Base-by-base conservation (phyloP, 306 rosid species). In the Oxytropis ochrocephala region DNA sequence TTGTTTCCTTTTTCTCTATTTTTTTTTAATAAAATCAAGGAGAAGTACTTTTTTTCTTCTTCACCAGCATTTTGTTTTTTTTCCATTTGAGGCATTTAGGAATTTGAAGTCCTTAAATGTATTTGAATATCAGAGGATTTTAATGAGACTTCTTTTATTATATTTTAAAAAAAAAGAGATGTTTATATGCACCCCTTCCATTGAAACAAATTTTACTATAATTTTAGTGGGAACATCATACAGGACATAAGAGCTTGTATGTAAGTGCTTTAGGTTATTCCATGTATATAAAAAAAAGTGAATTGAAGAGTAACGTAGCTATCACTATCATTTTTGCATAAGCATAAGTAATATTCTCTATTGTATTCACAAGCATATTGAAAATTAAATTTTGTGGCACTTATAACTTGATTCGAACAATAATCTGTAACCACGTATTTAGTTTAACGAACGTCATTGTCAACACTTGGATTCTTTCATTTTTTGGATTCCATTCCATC, bases 401-500 rank as follows among this genome's bases (percentile, higher is more conserved):
- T 35, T 39, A 57, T 50, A 18, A 50, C 51, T n/a, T 48, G 78
- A 56, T n/a, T 24, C 5, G 10, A 64, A 64, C 43, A 46, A n/a
- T 64, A 56, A 64, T 75, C 38, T 32, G 30, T 51, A 65, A n/a
- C 58, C 51, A 62, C n/a, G 63, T 17, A 27, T n/a, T 63, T 60
- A 52, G 48, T 24, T 53, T 71, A 47, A 41, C 52, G 42, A 48
- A 54, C 64, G 19, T 39, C 30, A 68, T n/a, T 71, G 18, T 4
- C 21, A n/a, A 32, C 77, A 33, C 13, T 19, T 42, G 36, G 8
- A 21, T 55, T 64, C 24, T 4, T 55, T 62, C 43, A 53, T 49
- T n/a, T 46, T 49, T 11, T 35, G 61, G 71, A 75, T 77, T 78
- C 79, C 77, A 80, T 66, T 78, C 79, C 77, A 78, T n/a, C n/a